Base-by-base conservation (phyloP, 1,284 basidiomycete genomes). In the Heterobasidion occidentale region DNA sequence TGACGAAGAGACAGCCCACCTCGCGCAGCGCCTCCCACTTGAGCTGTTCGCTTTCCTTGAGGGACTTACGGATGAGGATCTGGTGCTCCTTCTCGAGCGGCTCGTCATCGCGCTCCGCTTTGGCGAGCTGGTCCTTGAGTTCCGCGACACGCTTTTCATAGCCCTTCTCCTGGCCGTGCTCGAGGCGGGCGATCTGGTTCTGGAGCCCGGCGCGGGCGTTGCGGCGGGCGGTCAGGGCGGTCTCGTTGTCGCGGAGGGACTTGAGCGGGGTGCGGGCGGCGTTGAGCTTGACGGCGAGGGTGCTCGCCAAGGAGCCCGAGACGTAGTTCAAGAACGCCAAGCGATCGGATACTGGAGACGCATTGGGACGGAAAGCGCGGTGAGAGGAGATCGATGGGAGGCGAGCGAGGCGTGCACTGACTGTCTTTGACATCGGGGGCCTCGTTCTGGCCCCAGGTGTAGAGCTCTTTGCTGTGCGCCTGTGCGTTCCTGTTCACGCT, bases 21-120 rank as follows among this genome's bases (percentile, higher is more conserved):
- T 92, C 89, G 63, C 81, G 77, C 50, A 90, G 70, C 6, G 89
- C 90, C 46, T 84, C 80, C 87, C 89, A 92, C 63, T 88, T 90
- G 45, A 74, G 66, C 50, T 74, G 71, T 65, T 91, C 89, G 65
- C 84, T 88, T 62, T 90, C 87, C 52, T 76, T 73, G 50, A 90
- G 61, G 0, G 81, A 87, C 67, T 88, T 89, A 51, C 89, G 77
- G 71, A 88, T 87, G 63, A 90, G 62, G 42, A 90, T 67, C 58
- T 83, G 79, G 2, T 88, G 69, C 61, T 90, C 85, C 56, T 76
- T 81, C 72, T 92, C 89, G 14, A 76, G 70, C 0, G 75, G 70
- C 52, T 77, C 75, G 62, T 89, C 86, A n/a, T 86, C 84, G 17
- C 67, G 65, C 67, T 88, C 82, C 0, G 79, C 78, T 62, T 81